Percentiles rank a stretch among this genome's conserved stretches.
Conservation (phyloP, 805 yeast genomes). For the Tanozyma kutaoensis region DNA sequence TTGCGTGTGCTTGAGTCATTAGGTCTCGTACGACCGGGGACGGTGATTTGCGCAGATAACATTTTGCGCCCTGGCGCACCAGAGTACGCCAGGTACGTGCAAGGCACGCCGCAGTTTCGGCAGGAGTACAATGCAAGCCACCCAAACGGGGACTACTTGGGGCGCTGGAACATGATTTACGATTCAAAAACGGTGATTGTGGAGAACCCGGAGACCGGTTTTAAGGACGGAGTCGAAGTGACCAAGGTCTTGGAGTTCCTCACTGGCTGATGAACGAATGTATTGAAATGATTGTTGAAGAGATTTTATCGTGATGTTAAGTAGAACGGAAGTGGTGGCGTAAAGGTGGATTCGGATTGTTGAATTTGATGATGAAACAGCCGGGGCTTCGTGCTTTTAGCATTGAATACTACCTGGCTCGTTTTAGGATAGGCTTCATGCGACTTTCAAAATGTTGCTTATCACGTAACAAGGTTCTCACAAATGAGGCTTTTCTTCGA, state of each 20-base stretch:
- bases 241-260: slow-evolving; percentile 17
- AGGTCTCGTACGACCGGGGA: slow-evolving; percentile 24
- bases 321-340: no score
- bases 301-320: no score
- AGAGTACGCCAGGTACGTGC: slow-evolving; percentile 24
- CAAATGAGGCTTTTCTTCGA: no score
- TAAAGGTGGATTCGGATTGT: no score
- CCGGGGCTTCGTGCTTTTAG: no score
- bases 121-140: slow-evolving; percentile 12
- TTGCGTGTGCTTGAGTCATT: slow-evolving; percentile 26
- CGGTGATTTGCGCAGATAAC: slow-evolving; percentile 26
- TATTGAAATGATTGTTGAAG: background rate
- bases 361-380: no score
- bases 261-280: slow-evolving; percentile 7
- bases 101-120: slow-evolving; percentile 22
- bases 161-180: slow-evolving; percentile 29
- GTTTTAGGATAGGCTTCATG: no score
- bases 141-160: slow-evolving; percentile 13
- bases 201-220: slow-evolving; percentile 3
- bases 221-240: slow-evolving; percentile 17
- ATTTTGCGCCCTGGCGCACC: slow-evolving; percentile 22
- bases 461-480: no score
- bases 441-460: no score
- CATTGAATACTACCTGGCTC: no score
- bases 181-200: slow-evolving; percentile 15